Percentiles rank a stretch among this genome's conserved stretches.
Evolutionary conservation across 352 stramenopile species (phyloP).

Genomic region (Phytophthora cryptogea): DNA sequence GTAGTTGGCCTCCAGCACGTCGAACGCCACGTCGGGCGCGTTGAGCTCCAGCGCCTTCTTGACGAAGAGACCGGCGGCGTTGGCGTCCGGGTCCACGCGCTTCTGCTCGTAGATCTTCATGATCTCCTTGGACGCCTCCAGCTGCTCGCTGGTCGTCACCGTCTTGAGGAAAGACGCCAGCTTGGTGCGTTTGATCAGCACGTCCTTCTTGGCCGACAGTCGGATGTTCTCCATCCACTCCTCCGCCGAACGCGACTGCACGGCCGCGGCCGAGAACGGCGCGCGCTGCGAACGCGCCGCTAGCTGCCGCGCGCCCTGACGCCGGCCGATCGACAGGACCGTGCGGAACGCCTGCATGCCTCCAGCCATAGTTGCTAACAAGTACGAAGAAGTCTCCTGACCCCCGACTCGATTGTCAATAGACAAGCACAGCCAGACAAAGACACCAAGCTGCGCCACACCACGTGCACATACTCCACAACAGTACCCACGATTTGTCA

Average conservation of each 20-base stretch:
- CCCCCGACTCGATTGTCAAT: conserved; percentile 2
- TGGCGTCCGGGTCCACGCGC: conserved; percentile 78
- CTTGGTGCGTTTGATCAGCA: conserved; percentile 84
- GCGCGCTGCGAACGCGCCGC: conserved; percentile 37
- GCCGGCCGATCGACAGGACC: conserved; percentile 55
- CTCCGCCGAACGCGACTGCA: conserved; percentile 57
- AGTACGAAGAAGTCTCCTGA: background rate
- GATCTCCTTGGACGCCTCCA: conserved; percentile 82
- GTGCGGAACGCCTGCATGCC: conserved; percentile 75
- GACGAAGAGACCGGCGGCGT: conserved; percentile 75
- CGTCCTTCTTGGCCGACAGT: conserved; percentile 70
- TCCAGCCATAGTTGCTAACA: conserved; percentile 23
- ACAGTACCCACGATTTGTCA: background rate
- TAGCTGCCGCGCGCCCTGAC: conserved; percentile 47
- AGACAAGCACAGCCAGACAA: conserved; percentile 24
- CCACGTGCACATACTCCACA: background rate
- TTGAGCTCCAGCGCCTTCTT: conserved; percentile 86
- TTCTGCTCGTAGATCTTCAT: conserved; percentile 91
- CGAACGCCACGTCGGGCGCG: conserved; percentile 69
- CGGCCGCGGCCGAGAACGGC: conserved; percentile 38
- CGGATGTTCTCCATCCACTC: conserved; percentile 87
- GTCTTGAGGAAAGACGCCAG: conserved; percentile 84
- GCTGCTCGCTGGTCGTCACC: conserved; percentile 79
- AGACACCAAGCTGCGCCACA: background rate
- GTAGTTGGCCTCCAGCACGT: conserved; percentile 83